Base-by-base conservation (phyloP, 2,329 filamentous ascomycete genomes). In the Diaporthe sp. region DNA sequence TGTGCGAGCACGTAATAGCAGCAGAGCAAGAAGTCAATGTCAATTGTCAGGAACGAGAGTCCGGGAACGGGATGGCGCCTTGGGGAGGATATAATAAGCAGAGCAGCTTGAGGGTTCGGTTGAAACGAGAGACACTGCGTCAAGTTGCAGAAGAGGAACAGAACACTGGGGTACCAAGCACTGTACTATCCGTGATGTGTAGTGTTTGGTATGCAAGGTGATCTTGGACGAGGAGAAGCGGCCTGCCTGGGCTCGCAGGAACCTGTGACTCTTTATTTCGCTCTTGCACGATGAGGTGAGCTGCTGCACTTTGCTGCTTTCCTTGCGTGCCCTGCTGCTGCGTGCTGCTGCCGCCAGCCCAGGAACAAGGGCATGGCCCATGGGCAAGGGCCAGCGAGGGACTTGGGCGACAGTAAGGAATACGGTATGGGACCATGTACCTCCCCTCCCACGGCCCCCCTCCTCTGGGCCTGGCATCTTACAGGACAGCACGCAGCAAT, bases 261-360 rank as follows among this genome's bases (percentile, higher is more conserved):
- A 53, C 47, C 55, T 73, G 71, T 73, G 71, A 73, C 71, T 73
- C 71, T 75, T 65, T 51, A 61, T 72, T 55, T 72, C 57, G 58
- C 20, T 65, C 47, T 63, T 55, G 58, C 71, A 51, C 47, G 71
- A 73, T 73, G 58, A 65, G 44, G 71, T 72, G 71, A 63, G 53
- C n/a, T 39, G 17, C 37, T 28, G 51, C 58, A 53, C 51, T 17
- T 42, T 39, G 34, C 34, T 70, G 49, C 37, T 37, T 42, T 34
- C 47, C n/a, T 34, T 37, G 34, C 55, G 37, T 57, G 55, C 55
- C 37, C 39, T 20, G 28, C 28, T 17, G 31, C 28, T 28, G 57
- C 37, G 37, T 68, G 47, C 65, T 39, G 44, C 63, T 44, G 17
- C 28, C 51, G 60, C 39, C 49, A 42, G 17, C 39, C 22, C 39